Percentiles rank a stretch among this genome's conserved stretches.
These are phyloP conservation scores for Starmerella potacharoeniae DNA, from an alignment of 805 yeast genomes.

Conservation along the genomic window DNA sequence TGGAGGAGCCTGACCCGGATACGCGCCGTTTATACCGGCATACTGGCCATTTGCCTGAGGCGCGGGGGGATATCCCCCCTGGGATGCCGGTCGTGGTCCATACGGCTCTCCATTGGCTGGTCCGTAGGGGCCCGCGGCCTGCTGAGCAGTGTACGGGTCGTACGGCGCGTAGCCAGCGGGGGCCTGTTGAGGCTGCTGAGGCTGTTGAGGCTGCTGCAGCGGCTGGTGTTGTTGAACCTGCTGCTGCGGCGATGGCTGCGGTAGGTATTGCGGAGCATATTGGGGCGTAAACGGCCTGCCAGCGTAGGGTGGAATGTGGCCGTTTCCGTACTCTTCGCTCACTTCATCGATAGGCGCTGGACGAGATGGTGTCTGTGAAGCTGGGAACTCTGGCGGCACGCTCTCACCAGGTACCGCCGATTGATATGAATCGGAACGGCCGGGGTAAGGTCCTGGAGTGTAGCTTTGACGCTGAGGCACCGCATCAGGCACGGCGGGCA, in stretches of 20 bases:
- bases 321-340: constrained; percentile 8
- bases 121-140: too few species aligned
- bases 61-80: background rate
- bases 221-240: background rate
- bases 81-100: background rate
- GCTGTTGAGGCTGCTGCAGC: background rate
- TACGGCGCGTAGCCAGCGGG: background rate
- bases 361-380: background rate
- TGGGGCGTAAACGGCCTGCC: background rate
- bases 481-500: background rate
- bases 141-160: background rate
- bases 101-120: background rate
- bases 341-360: constrained; percentile 11
- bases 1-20: background rate
- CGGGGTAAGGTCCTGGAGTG: constrained; percentile 15
- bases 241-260: background rate
- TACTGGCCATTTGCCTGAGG: background rate
- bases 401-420: background rate
- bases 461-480: constrained; percentile 10
- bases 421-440: background rate
- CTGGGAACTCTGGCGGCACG: background rate
- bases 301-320: background rate
- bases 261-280: background rate
- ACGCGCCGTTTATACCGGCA: background rate
- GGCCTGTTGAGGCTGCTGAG: background rate